Evolutionary conservation across 495 filamentous ascomycete species (phyloP), one percentile per base, ranked within the genome.

Genomic region (Delitschia confertaspora): DNA sequence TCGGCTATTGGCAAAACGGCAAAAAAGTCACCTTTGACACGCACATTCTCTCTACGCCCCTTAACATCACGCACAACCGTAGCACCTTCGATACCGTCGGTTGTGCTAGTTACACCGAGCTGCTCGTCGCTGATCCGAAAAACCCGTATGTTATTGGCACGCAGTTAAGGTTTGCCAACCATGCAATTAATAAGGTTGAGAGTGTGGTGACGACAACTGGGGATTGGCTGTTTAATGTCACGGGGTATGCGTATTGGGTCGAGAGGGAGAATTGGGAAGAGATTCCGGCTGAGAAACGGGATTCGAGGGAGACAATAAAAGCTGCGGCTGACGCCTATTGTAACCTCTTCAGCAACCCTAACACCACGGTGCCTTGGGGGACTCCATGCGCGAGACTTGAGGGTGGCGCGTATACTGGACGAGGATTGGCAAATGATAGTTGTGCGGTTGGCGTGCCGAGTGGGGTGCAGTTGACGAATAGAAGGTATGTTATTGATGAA

Each of bases 351-450:
- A 58, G 57, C 8, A 51, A 71, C 48, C 55, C 53, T 8, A 61
- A 19, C 13, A 56, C 68, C 10, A 53, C 49, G n/a, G 68, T 69
- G 1, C 69, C 69, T 0, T 67, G 63, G 37, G 65, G 64, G 0
- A 67, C 55, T 6, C 69, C 68, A 19, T 72, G 69, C 37, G 61
- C 67, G 1, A 56, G 68, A 1, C 56, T 72, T 30, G 68, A 71
- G 44, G 69, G 69, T 8, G 68, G 69, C 14, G 49, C 48, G 7
- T 69, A 72, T 48, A 64, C 11, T 47, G 56, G 38, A 59, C 48
- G 45, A 20, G 30, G 47, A 3, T 44, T 47, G 1, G 56, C 53
- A 1, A 63, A 69, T 47, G 68, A 64, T 6, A 69, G 59, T 38
- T 51, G 41, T 32, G 56, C 60, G 10, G 45, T 49, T 50, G 56